Evolutionary conservation across 306 rosid species (phyloP), one percentile per base, ranked within the genome.

Genomic region (Geum urbanum): DNA sequence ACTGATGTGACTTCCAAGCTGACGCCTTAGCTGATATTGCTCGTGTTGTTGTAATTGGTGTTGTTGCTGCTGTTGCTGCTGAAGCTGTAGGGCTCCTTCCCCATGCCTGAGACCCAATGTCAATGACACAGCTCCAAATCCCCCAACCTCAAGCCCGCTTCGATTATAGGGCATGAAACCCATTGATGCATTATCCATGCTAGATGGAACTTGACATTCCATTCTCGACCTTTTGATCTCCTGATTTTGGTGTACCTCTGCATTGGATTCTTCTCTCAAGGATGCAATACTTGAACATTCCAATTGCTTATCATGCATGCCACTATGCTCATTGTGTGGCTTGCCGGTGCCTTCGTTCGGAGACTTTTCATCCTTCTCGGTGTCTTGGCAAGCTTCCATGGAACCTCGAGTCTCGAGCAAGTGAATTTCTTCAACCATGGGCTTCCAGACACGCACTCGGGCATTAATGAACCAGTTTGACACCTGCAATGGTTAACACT

Each of bases 401-500:
- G 72, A 16, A 47, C 88, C 92, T 78, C 85, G 86, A 11, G 91
- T 87, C 66, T 94, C 99, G 0, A 94, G 96, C 80, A 53, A 81
- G 84, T 94, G 96, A 81, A 94, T 89, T 82, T 94, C 99, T 70
- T 94, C 99, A 55, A 94, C 99, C 99, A 94, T 91, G 3, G 99
- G 97, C 77, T 94, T 94, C 99, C 99, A 94, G 14, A 94, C 85
- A 3, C 99, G 92, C 41, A 94, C 98, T 35, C 98, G 81, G 9
- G 98, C 98, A 74, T 92, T 92, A 64, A 84, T 84, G 76, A 91
- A 91, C 97, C 97, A 94, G 77, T 90, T 92, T 22, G 98, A 92
- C 14, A 92, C 98, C 98, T 92, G 59, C 72, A 78, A 63, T 60
- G 41, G 44, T 65, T 47, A 40, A 27, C 2, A 27, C 32, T 27